Conservation (phyloP, 2,329 filamentous ascomycete genomes). For the Epichloe uncinata region DNA sequence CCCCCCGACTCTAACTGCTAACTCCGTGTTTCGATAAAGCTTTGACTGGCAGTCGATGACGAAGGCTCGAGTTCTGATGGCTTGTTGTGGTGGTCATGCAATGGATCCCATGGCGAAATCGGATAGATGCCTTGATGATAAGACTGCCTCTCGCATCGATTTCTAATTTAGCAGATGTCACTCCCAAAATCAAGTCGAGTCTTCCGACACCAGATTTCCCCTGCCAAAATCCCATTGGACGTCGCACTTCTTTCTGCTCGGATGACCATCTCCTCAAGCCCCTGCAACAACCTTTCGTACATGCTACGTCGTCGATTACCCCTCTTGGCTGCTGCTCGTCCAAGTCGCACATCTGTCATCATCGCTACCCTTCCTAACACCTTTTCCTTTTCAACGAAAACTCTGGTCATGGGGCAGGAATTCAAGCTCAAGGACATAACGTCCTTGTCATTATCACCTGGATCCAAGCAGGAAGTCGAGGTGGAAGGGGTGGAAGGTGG, state of each 20-base stretch:
- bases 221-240: neutral
- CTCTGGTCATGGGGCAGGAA: slow-evolving; percentile 37
- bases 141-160: neutral
- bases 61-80: neutral
- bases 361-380: neutral
- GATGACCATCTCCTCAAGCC: neutral
- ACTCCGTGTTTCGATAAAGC: no score
- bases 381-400: slow-evolving; percentile 14
- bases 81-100: no score
- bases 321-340: neutral
- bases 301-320: slow-evolving; percentile 1
- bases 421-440: slow-evolving; percentile 65
- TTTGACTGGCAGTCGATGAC: neutral
- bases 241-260: neutral
- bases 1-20: no score
- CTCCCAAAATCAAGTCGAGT: no score
- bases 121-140: neutral
- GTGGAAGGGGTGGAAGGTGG: slow-evolving; percentile 78
- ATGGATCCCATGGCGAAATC: no score
- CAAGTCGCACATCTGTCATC: neutral
- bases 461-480: slow-evolving; percentile 79
- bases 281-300: neutral
- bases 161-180: no score
- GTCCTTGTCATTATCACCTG: slow-evolving; percentile 60
- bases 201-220: no score